Base-by-base conservation (phyloP, 805 yeast species). In the Peterozyma toletana region DNA sequence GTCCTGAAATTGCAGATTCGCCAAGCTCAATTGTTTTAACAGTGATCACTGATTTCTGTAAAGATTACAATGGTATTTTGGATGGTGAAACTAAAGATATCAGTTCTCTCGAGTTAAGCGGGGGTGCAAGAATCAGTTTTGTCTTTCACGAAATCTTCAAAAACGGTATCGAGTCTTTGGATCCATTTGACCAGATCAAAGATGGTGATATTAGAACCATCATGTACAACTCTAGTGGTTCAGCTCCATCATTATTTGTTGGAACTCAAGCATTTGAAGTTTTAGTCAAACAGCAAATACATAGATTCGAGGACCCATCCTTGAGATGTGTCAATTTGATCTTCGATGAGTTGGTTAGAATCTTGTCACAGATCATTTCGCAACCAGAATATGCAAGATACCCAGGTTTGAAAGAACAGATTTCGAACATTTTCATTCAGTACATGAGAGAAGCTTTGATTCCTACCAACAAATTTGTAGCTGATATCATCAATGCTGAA, bases 231-330 rank as follows among this genome's bases (percentile, higher is more conserved):
- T 86, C 97, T 37, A 85, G 96, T 9, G 99, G 99, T 57, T 84
- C 96, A 31, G 81, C 98, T 2, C 98, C 99, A 11, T 86, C 96
- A 5, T 71, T 91, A 56, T 91, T 91, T 68, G 98, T 91, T 48
- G 98, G 98, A 18, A 91, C 98, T 9, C 93, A 88, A 56, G 97
- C 97, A 0, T 91, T 91, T 63, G 99, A 93, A 63, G 96, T 90
- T 15, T 77, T 90, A 49, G 97, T 91, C 39, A 89, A 87, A 64
- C 96, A 88, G 61, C 96, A 88, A 66, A 90, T 91, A 53, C 80
- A 75, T 55, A 80, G 98, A 64, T 88, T 93, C 68, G 96, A 90
- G 66, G 97, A 91, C 56, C 99, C 99, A 11, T 70, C 93, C 3
- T 55, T 86, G 47, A 80, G 95, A 56, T 87, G 97, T 70, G 89